Evolutionary conservation across 345 rosid species (phyloP), one percentile per base, ranked within the genome.

Genomic region (Clarkia xantiana): DNA sequence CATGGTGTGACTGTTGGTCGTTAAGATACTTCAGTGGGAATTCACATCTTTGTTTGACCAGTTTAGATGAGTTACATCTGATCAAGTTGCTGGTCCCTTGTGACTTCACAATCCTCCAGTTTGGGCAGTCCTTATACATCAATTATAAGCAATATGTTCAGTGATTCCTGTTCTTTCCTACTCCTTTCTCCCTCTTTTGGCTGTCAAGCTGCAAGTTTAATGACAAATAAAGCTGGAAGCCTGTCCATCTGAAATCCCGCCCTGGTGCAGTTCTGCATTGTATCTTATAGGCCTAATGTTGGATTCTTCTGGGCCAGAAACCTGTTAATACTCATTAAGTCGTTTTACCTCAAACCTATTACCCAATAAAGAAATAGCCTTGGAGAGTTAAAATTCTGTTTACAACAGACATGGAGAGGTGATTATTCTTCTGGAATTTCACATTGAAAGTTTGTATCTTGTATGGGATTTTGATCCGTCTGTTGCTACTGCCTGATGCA

Each of bases 351-450:
- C 64, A 47, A 54, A 49, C 62, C 64, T 61, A 60, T 59, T 68
- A 58, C 61, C 58, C 61, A 83, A 69, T 81, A 74, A 81, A 70
- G 68, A 59, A 57, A 69, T 64, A 59, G 71, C 69, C 67, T 17
- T 39, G 47, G 13, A 12, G 17, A 14, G 47, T 45, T 68, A 45
- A 60, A 41, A n/a, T 56, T 49, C 52, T 66, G 43, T 67, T 67
- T 22, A 6, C 71, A 57, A 62, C 54, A 57, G 75, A 41, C 44
- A 91, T 86, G 96, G 98, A 91, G 62, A 86, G 93, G 96, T 83
- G 48, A 57, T 66, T 58, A 60, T 17, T 44, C 38, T 62, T 49
- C n/a, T 54, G 2, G 45, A 23, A 18, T 54, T 23, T 20, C 18
- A 45, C 41, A 38, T 13, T 1, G 22, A 40, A 1, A 29, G 18